Evolutionary conservation across 805 yeast genomes (phyloP).

Genomic region (Barnettozyma sucrosica): DNA sequence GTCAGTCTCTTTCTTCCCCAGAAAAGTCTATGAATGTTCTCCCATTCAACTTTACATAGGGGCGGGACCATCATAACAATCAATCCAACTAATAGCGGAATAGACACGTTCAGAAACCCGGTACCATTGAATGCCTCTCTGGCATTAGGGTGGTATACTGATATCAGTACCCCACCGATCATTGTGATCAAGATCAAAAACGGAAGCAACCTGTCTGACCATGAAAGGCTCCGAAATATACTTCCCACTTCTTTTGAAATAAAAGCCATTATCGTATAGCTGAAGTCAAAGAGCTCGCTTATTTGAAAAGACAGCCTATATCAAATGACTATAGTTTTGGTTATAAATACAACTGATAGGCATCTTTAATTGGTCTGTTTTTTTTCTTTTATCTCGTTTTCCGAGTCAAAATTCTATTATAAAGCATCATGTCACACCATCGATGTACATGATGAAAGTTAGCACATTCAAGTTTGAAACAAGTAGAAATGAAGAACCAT

Average conservation of each 20-base stretch:
- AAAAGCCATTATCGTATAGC: not conserved
- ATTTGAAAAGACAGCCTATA: too few relatives aligned
- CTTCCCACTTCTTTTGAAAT: not conserved
- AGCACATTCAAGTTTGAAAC: too few relatives aligned
- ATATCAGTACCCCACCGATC: constrained; percentile 33
- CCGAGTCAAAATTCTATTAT: too few relatives aligned
- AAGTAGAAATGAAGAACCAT: too few relatives aligned
- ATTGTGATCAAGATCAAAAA: constrained; percentile 33
- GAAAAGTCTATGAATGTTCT: constrained; percentile 28
- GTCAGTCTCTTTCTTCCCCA: constrained; percentile 9
- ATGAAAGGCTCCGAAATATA: constrained; percentile 7
- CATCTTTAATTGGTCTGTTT: too few relatives aligned
- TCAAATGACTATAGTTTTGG: too few relatives aligned
- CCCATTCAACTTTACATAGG: constrained; percentile 49
- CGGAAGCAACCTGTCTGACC: constrained; percentile 34
- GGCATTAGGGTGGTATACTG: constrained; percentile 36
- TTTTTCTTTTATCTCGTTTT: too few relatives aligned
- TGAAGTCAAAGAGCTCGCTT: not conserved
- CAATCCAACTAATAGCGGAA: constrained; percentile 45
- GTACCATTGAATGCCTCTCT: constrained; percentile 33
- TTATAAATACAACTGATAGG: too few relatives aligned
- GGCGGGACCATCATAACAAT: constrained; percentile 55
- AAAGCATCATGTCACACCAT: too few relatives aligned
- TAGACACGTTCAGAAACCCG: constrained; percentile 33
- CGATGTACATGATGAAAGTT: too few relatives aligned